Base-by-base conservation (phyloP, 345 rosid species). In the Excoecaria agallocha region DNA sequence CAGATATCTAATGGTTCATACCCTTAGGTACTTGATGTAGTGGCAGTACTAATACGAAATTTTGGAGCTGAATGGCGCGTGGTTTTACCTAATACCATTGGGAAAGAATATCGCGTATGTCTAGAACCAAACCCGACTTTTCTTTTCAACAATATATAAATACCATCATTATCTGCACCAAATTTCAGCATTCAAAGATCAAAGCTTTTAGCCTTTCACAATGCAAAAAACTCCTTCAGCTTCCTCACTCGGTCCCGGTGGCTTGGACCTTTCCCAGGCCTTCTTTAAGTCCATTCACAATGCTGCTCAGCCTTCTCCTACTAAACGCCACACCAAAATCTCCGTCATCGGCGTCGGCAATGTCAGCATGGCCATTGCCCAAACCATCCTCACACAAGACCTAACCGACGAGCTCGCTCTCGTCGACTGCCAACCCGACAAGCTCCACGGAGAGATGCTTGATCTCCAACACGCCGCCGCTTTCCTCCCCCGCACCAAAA, bases 391-490 rank as follows among this genome's bases (percentile, higher is more conserved):
- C 66, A 92, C 97, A 52, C 97, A 90, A 51, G 96, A 90, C 84
- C 78, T 90, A 0, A 89, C 84, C 17, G 96, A 92, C 66, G 92
- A 84, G 77, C 82, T 92, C 16, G 93, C 95, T 20, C 93, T 92
- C 64, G 88, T 92, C 45, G 98, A 92, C 60, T 77, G 87, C 70
- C 82, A 82, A 8, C 12, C 92, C 25, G 89, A 89, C 22, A 92
- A 86, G 77, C 91, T 92, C 57, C 95, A 89, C 0, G 97, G 98
- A 45, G 98, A 94, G 86, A 94, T 94, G 98, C 97, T 94, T 16
- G 98, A 94, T 79, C 97, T 94, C 74, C 98, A 94, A 75, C 98
- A 92, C 79, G 98, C 98, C 13, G 97, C 98, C 1, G 98, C 98
- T 17, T 94, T 92, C 80, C 97, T 92, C 63, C 98, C 98, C 12